Base-by-base conservation (phyloP, 192 early-diverging fungal species). In the Umbelopsis isabellina region DNA sequence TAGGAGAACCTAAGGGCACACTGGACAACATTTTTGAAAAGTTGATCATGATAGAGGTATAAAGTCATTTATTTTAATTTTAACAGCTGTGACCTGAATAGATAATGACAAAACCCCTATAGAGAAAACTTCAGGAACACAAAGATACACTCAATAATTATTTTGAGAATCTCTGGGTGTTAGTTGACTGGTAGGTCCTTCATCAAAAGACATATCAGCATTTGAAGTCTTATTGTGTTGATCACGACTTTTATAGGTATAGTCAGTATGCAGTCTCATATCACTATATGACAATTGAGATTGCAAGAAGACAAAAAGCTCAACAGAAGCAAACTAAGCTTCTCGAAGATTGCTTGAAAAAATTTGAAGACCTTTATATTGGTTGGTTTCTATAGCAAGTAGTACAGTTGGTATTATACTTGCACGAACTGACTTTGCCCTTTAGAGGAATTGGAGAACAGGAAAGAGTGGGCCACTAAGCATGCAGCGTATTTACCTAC, bases 401-500 rank as follows among this genome's bases (percentile, higher is more conserved):
- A 27, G 51, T 16, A 16, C 15, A 49, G 18, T 0, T 20, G 48
- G 2, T 5, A 16, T 16, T 6, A 49, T 18, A 1, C 22, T 53
- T n/a, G 20, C 51, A 2, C 2, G 27, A 20, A 35, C 25, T 61
- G 7, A 22, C 30, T 21, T n/a, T 66, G 23, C 51, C 2, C 41
- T 49, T 15, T 23, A 77, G 75, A 73, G 37, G 76, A 78, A 46
- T 18, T 73, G 45, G 67, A 78, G 48, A 49, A 78, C 33, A 37
- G 76, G 13, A 18, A 50, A 30, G 12, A 49, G 44, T 78, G 76
- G 76, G 41, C 55, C 21, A 46, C 21, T 4, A 64, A 78, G 30
- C 76, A 78, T 22, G 76, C 71, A 10, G 49, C 72, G 41, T 78
- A 73, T 69, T 70, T 78, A 27, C 76, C 76, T 20, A 65, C 72